These are phyloP conservation scores for Malania oleifera DNA, from an alignment of 164 flowering plant genomes.

Conservation along the genomic window DNA sequence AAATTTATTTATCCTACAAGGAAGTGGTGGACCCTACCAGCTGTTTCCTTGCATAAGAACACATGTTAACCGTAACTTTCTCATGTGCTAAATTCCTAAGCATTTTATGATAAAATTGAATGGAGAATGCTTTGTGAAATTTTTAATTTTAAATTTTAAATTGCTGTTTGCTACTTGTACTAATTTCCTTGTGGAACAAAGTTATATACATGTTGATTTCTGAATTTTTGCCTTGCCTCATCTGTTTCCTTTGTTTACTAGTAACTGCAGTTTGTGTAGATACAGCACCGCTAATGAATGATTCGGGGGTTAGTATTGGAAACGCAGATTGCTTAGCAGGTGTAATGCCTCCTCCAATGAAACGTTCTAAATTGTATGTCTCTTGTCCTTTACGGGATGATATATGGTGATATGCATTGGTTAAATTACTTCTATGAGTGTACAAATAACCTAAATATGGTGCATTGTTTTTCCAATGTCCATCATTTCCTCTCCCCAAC, in stretches of 20 bases:
- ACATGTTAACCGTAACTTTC: too few relatives aligned
- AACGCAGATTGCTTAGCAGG: slow-evolving; percentile 26
- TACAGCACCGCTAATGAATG: slow-evolving; percentile 28
- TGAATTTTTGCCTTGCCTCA: slow-evolving; percentile 11
- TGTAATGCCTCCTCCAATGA: slow-evolving; percentile 36
- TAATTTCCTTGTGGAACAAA: not conserved
- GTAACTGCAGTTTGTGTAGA: slow-evolving; percentile 29
- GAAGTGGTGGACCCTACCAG: too few relatives aligned
- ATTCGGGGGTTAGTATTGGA: slow-evolving; percentile 36
- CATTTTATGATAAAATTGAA: too few relatives aligned
- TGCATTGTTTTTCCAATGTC: not conserved
- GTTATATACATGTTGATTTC: not conserved
- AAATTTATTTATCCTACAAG: too few relatives aligned
- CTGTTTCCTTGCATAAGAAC: too few relatives aligned
- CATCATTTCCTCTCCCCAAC: too few relatives aligned
- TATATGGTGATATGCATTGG: not conserved
- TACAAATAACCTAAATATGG: not conserved
- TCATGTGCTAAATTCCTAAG: too few relatives aligned
- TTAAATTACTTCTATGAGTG: not conserved
- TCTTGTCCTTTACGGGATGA: slow-evolving; percentile 12
- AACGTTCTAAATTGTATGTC: slow-evolving; percentile 57
- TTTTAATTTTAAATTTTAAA: too few relatives aligned
- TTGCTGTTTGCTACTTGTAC: not conserved
- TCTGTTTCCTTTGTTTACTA: slow-evolving; percentile 17
- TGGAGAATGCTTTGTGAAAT: too few relatives aligned